Conservation (phyloP, 306 rosid species). For the Calophaca sinica region DNA sequence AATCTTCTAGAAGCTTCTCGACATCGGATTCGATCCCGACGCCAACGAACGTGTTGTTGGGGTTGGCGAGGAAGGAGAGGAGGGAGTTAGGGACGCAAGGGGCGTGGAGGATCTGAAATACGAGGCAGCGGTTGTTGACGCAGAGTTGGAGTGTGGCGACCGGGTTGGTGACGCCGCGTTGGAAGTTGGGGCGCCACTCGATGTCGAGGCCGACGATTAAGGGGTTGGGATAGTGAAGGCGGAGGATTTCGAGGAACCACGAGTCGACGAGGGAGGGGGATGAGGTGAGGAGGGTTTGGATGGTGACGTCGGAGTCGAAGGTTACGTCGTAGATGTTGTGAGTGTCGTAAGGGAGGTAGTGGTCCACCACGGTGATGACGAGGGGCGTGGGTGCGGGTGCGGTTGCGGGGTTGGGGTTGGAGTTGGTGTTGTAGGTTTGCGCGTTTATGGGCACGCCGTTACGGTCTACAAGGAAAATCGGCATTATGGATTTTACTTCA, state of each 20-base stretch:
- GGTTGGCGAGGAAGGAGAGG: background rate
- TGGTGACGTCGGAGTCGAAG: slow-evolving; percentile 4
- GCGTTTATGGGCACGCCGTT: background rate
- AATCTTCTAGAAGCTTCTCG: slow-evolving; percentile 33
- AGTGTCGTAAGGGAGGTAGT: background rate
- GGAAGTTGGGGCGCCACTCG: slow-evolving; percentile 48
- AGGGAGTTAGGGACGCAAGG: slow-evolving; percentile 28
- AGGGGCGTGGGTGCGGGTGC: background rate
- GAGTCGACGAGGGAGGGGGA: slow-evolving; percentile 41
- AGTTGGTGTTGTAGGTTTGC: background rate
- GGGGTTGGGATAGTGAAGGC: background rate
- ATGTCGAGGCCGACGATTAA: slow-evolving; percentile 43
- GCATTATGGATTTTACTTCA: background rate
- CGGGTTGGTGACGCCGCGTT: slow-evolving; percentile 6
- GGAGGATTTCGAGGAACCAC: slow-evolving; percentile 42
- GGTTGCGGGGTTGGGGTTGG: background rate
- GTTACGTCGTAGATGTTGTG: slow-evolving; percentile 39
- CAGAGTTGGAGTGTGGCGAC: slow-evolving; percentile 44
- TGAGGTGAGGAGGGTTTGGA: slow-evolving; percentile 39
- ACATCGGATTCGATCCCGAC: slow-evolving; percentile 43
- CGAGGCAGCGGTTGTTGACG: slow-evolving; percentile 35
- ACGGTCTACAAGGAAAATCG: background rate
- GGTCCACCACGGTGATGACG: background rate
- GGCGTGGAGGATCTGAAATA: slow-evolving; percentile 45
- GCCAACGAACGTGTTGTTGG: slow-evolving; percentile 36